These are phyloP conservation scores for Capronia epimyces DNA, from an alignment of 2,329 filamentous ascomycete species.

Conservation along the genomic window DNA sequence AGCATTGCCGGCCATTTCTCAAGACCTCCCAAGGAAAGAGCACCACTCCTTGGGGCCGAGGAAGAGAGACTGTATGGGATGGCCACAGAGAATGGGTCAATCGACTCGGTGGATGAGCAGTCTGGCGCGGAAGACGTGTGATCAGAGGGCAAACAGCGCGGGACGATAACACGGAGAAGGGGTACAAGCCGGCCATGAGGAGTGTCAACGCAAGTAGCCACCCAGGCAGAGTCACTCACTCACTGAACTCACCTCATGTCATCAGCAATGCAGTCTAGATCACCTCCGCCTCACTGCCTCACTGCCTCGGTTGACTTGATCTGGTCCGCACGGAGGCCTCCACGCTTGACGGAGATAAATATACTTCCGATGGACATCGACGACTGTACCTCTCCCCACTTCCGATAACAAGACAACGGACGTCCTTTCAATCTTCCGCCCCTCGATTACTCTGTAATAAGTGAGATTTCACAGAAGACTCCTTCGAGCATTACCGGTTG, in stretches of 20 bases:
- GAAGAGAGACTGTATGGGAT: conserved; percentile 48
- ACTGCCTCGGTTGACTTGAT: background rate
- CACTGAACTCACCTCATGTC: too few relatives aligned
- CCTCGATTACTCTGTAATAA: too few relatives aligned
- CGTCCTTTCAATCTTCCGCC: background rate
- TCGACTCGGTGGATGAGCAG: conserved; percentile 13
- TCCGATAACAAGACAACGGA: background rate
- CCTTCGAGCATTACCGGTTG: too few relatives aligned
- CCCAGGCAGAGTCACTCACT: too few relatives aligned
- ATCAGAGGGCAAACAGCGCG: background rate
- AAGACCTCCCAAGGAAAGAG: conserved; percentile 44
- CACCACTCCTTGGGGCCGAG: conserved; percentile 47
- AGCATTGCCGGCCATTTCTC: conserved; percentile 47
- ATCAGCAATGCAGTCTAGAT: too few relatives aligned
- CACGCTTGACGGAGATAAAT: conserved; percentile 10
- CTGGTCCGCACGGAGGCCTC: background rate
- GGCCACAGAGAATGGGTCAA: conserved; percentile 41
- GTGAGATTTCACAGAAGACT: too few relatives aligned
- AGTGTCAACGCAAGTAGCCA: too few relatives aligned
- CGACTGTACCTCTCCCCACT: background rate
- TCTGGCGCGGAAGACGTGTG: background rate
- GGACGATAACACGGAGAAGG: too few relatives aligned
- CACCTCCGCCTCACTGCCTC: background rate
- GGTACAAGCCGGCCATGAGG: too few relatives aligned
- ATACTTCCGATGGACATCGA: conserved; percentile 19